Base-by-base conservation (phyloP, 1,284 basidiomycete species). In the Golubevia pallescens region DNA sequence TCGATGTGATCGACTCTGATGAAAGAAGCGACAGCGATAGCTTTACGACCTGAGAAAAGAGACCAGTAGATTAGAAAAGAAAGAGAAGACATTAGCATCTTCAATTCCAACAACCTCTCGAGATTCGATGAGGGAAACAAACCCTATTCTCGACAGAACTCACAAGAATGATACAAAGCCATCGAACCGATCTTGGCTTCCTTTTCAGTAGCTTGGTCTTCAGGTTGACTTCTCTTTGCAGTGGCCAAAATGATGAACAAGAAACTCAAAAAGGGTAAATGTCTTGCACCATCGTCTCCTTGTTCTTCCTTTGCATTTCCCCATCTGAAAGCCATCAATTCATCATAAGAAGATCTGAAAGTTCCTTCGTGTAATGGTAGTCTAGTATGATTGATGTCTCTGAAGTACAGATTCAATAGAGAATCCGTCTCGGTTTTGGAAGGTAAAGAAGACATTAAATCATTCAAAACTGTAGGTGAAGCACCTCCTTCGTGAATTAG, bases 191-290 rank as follows among this genome's bases (percentile, higher is more conserved):
- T 73, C 48, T 73, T 69, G 20, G 77, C 77, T 21, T 80, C 77
- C 16, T 69, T 58, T 42, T 80, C 78, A 19, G 64, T 64, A 20
- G 67, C 73, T n/a, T 68, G 62, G 2, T 90, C 88, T 75, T 95
- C 93, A 0, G 95, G 94, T 3, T 93, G 92, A 16, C 95, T 88
- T 65, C 94, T 88, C 20, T 92, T 92, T 21, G 94, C 90, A 64
- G 94, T 94, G 4, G 95, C 94, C n/a, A 97, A 88, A 2, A 97
- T 92, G 55, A 95, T 93, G 82, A 96, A 97, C 23, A 97, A 88
- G 19, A 97, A 88, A 1, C 95, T 93, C 1, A 97, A 88, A 83
- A 95, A 96, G 0, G 94, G 92, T 74, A 93, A 92, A 5, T 91
- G 90, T 62, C 90, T 89, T 19, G 89, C 89, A 16, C 92, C 90